Conservation (phyloP, 352 stramenopile genomes). For the Pythium phragmiticola region DNA sequence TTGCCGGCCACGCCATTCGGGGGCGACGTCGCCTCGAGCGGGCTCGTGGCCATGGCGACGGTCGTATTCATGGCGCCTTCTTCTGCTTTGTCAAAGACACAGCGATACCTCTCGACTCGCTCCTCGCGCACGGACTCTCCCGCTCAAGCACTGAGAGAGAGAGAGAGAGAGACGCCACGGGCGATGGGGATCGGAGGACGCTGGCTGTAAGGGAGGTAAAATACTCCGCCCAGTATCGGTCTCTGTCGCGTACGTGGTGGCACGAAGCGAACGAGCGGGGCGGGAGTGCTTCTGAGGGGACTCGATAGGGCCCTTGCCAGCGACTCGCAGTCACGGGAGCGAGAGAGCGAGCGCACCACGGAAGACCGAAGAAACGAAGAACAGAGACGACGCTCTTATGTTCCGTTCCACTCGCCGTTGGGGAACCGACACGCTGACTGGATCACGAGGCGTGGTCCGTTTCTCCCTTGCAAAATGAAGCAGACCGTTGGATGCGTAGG, state of each 20-base stretch:
- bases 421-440: background rate
- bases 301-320: background rate
- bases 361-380: background rate
- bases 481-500: background rate
- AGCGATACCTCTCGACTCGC: too few relatives aligned
- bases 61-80: background rate
- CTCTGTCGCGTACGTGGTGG: too few relatives aligned
- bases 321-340: background rate
- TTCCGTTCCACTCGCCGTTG: background rate
- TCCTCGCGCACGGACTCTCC: too few relatives aligned
- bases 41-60: constrained; percentile 5
- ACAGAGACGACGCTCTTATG: background rate
- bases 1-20: constrained; percentile 7
- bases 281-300: background rate
- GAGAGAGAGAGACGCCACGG: too few relatives aligned
- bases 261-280: background rate
- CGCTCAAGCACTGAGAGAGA: too few relatives aligned
- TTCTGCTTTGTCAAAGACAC: too few relatives aligned
- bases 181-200: too few relatives aligned
- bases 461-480: background rate
- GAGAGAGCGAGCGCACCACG: background rate
- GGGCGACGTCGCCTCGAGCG: background rate
- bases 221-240: too few relatives aligned
- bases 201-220: too few relatives aligned
- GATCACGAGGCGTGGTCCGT: background rate